A percentile compares a stretch with the other conserved stretches of the same genome.
These are phyloP conservation scores for Saccharomycopsis sp. DNA, from an alignment of 805 yeast species.

Conservation along the genomic window DNA sequence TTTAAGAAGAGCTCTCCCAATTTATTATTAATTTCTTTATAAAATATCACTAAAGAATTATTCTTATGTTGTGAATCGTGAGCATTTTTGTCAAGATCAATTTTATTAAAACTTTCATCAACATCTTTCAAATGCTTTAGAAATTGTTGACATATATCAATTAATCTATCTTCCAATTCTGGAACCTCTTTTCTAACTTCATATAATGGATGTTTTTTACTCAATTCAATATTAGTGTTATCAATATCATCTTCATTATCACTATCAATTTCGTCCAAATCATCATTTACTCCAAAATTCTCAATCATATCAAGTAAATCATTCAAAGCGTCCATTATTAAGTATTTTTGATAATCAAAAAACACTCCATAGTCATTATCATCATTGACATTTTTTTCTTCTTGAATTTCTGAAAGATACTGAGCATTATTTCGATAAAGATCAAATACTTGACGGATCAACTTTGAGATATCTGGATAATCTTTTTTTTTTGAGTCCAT, in stretches of 20 bases:
- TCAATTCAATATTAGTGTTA: constrained; percentile 15
- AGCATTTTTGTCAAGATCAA: constrained; percentile 12
- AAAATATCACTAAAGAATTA: constrained; percentile 9
- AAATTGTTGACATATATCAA: constrained; percentile 20
- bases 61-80: constrained; percentile 6
- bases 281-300: constrained; percentile 47
- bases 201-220: constrained; percentile 44
- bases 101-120: constrained; percentile 6
- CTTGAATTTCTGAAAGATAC: too few relatives aligned
- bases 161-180: constrained; percentile 43
- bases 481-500: constrained; percentile 29
- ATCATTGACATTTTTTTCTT: constrained; percentile 1
- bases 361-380: constrained; percentile 22
- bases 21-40: constrained; percentile 30
- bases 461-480: constrained; percentile 34
- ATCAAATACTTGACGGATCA: constrained; percentile 28
- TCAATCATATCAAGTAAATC: constrained; percentile 60
- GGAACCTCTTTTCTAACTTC: constrained; percentile 27
- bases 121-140: constrained; percentile 1
- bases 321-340: constrained; percentile 47
- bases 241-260: constrained; percentile 34
- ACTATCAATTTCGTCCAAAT: constrained; percentile 47
- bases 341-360: constrained; percentile 34
- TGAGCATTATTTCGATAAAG: constrained; percentile 28
- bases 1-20: constrained; percentile 55